phyloP scores from a whole-genome alignment of 2,329 filamentous ascomycete species.

The Elsinoe perseae region DNA sequence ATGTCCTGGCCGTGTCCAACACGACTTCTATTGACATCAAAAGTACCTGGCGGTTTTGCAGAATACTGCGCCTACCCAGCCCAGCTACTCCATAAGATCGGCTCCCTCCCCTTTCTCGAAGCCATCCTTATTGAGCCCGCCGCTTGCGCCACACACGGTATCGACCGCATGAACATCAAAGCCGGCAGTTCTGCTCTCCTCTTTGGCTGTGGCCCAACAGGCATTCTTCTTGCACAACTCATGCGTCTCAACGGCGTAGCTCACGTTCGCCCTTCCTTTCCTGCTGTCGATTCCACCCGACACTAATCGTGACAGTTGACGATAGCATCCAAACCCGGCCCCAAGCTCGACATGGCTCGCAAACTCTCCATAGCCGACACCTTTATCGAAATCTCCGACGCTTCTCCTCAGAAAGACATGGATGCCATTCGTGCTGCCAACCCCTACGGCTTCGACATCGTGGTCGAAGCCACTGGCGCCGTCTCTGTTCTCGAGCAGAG shows the following conservation, averaged over 20 bases:
- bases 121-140: slow-evolving; percentile 63
- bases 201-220: slow-evolving; percentile 60
- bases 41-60: slow-evolving; percentile 62
- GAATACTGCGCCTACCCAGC: slow-evolving; percentile 57
- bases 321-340: slow-evolving; percentile 34
- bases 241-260: slow-evolving; percentile 59
- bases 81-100: slow-evolving; percentile 55
- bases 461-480: slow-evolving; percentile 63
- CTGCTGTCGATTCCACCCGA: not conserved
- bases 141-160: slow-evolving; percentile 60
- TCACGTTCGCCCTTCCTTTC: slow-evolving; percentile 54
- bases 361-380: slow-evolving; percentile 41
- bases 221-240: slow-evolving; percentile 56
- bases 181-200: slow-evolving; percentile 58
- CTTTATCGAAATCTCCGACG: slow-evolving; percentile 40
- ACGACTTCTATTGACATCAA: not conserved
- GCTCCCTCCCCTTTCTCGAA: slow-evolving; percentile 59
- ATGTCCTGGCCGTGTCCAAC: slow-evolving; percentile 3
- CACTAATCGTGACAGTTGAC: slow-evolving; percentile 16
- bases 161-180: slow-evolving; percentile 60
- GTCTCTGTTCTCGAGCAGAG: slow-evolving; percentile 61
- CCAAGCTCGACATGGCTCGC: slow-evolving; percentile 62
- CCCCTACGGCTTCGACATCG: slow-evolving; percentile 66
- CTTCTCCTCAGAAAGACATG: slow-evolving; percentile 53
- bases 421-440: slow-evolving; percentile 54